Evolutionary conservation across 768 basidiomycete genomes (phyloP), one percentile per base, ranked within the genome.

Genomic region (Lactarius akahatsu): DNA sequence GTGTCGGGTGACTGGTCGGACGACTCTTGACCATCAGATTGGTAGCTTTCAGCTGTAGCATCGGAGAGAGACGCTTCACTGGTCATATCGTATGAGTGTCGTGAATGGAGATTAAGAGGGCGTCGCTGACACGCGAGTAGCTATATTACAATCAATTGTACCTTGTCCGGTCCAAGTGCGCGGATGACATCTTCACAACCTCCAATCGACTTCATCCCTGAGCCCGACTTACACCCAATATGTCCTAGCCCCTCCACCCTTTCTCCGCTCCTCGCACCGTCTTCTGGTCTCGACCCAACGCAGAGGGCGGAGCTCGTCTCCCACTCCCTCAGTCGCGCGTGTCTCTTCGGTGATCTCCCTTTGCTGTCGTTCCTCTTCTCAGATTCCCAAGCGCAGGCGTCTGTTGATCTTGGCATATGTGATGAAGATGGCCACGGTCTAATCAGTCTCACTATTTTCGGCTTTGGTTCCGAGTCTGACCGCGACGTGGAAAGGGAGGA

Each of bases 401-500:
- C 81, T 72, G 78, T 92, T 65, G 91, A 94, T 76, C 81, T 94
- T 57, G 78, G 78, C 50, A 76, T 84, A 63, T 83, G 85, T 69
- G 95, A 96, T 76, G 94, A 96, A 60, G 94, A 98, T 69, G 93
- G 92, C 15, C 80, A 94, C 55, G 87, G 90, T 30, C 78, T 94
- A 68, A 81, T 95, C 79, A 89, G 90, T 74, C 81, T 86, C 63
- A 79, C 87, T 32, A 91, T 93, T 70, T 86, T 92, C 68, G 92
- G 91, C 13, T 94, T 94, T 73, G 89, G 91, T 45, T 85, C 86
- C 32, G 91, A 92, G 62, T 84, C 85, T 23, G 92, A 94, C 69
- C 84, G 90, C 64, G 90, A 94, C 64, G 84, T 96, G 54, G 96
- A 98, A 72, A 83, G 92, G 69, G 95, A 97, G 76, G 94, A 97